These are phyloP conservation scores for Arthrobotrys conoides DNA, from an alignment of 2,329 filamentous ascomycete genomes.

Conservation along the genomic window DNA sequence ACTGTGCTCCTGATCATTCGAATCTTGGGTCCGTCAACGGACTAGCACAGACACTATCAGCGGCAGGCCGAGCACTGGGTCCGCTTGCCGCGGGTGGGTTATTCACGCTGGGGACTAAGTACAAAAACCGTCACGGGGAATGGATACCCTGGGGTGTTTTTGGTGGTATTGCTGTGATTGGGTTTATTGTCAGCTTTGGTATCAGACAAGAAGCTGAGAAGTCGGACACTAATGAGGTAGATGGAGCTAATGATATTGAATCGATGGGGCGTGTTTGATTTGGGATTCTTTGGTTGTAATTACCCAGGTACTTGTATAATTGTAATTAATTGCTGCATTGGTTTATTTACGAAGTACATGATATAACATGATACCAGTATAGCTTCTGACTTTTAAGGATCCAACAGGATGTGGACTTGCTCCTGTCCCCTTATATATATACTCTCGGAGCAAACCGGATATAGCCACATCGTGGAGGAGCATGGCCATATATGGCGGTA, in stretches of 20 bases:
- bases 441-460: too few species aligned
- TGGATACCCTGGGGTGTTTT: conserved; percentile 89
- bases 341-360: too few species aligned
- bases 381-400: too few species aligned
- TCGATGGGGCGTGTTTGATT: conserved; percentile 3
- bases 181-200: conserved; percentile 83
- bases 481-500: too few species aligned
- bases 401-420: too few species aligned
- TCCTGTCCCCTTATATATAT: too few species aligned
- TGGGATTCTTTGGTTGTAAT: not conserved
- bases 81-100: conserved; percentile 89
- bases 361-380: too few species aligned
- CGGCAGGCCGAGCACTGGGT: conserved; percentile 87
- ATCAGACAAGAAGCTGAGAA: conserved; percentile 73
- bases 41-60: conserved; percentile 91
- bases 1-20: conserved; percentile 87
- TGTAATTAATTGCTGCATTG: too few species aligned
- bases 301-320: not conserved
- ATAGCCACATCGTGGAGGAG: not conserved
- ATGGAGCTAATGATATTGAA: conserved; percentile 67
- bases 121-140: conserved; percentile 82
- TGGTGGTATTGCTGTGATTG: conserved; percentile 83
- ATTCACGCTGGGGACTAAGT: conserved; percentile 81
- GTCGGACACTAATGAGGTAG: conserved; percentile 66
- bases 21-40: conserved; percentile 93